These are phyloP conservation scores for Stellera chamaejasme DNA, from an alignment of 345 rosid species.

Conservation along the genomic window DNA sequence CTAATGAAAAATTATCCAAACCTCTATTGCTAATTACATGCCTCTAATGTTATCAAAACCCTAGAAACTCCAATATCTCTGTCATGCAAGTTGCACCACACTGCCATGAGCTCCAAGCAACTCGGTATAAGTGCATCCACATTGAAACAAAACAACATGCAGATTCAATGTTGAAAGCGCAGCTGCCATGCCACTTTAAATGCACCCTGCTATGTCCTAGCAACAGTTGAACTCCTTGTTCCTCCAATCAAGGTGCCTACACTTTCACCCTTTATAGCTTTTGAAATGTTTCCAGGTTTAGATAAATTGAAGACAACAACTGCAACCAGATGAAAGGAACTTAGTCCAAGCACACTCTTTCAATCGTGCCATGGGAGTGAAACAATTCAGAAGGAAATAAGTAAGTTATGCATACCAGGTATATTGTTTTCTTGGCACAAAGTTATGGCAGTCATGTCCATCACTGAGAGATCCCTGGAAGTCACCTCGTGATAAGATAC, in stretches of 20 bases:
- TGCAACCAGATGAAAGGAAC: constrained; percentile 23
- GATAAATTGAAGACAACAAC: constrained; percentile 88
- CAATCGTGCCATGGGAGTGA: background rate
- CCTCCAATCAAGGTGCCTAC: constrained; percentile 87
- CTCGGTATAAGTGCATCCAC: too few species aligned
- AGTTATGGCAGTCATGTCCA: constrained; percentile 98
- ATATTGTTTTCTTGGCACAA: constrained; percentile 94
- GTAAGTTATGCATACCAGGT: constrained; percentile 48
- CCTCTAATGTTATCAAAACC: too few species aligned
- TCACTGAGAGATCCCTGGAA: constrained; percentile 84
- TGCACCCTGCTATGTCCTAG: constrained; percentile 11
- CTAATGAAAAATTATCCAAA: too few species aligned
- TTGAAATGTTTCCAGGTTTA: constrained; percentile 72
- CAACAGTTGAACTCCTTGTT: constrained; percentile 32
- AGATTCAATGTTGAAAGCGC: too few species aligned
- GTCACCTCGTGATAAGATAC: constrained; percentile 81
- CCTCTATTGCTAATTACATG: too few species aligned
- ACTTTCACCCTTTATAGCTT: constrained; percentile 81
- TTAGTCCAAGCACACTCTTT: background rate
- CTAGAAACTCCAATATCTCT: too few species aligned
- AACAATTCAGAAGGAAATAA: background rate
- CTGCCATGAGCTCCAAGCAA: too few species aligned
- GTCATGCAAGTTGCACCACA: too few species aligned
- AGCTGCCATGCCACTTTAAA: too few species aligned
- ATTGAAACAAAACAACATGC: too few species aligned